Base-by-base conservation (phyloP, 148 eudicot species). In the Tetragonia tetragonoides region DNA sequence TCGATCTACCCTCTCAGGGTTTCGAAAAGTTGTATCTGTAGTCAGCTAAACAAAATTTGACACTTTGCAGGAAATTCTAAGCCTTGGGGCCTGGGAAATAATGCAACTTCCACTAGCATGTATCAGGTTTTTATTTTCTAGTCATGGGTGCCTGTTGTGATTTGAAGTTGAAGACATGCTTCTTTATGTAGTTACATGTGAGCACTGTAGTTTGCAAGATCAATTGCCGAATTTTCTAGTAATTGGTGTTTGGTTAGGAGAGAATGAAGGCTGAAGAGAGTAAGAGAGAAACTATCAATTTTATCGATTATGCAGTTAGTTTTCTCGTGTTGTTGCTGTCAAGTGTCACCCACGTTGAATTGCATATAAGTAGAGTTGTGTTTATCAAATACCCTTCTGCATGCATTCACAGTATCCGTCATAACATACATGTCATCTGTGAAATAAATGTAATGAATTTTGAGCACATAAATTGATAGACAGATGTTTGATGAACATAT, bases 391-490 rank as follows among this genome's bases (percentile, higher is more conserved):
- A 39, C 77, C n/a, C 4, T 37, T 59, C 49, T 74, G 69, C 73
- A 80, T 66, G 78, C 60, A 74, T 59, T 66, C 59, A 34, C 37
- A 66, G 46, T 54, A n/a, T 41, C 56, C 7, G 40, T 68, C 72
- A 66, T 51, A 60, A 46, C 34, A 66, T 11, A 39, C 59, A 49
- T 40, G 18, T 23, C 24, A 23, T 47, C 18, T 70, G 59, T 0
- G 42, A 53, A 51, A 12, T 23, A 4, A 41, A n/a, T 24, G 14
- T 12, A 76, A 12, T 17, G 28, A 53, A 53, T 17, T 7, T 12
- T 15, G 56, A 42, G n/a, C 28, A 56, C 9, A 54, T 7, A 10
- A 23, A 70, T 41, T 42, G 72, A 42, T 40, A 23, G 60, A 53
- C 17, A 39, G n/a, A 51, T 18, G 14, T 39, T 10, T 24, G 11